Evolutionary conservation across 257 asterid genomes (phyloP).

Genomic region (Phtheirospermum japonicum): DNA sequence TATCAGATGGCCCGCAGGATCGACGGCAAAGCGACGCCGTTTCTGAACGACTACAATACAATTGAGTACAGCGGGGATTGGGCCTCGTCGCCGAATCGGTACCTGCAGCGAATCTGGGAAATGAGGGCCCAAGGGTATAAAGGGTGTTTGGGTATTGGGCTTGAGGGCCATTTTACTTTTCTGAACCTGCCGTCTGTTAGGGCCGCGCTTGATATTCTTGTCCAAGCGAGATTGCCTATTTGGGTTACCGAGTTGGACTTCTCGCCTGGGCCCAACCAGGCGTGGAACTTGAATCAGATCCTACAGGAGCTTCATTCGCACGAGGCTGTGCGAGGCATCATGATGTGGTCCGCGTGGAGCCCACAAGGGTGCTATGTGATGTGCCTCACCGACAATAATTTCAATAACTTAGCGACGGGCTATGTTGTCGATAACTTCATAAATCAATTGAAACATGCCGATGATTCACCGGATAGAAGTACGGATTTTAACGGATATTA

Average conservation of each 20-base stretch:
- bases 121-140: constrained; percentile 42
- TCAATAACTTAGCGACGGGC: constrained; percentile 43
- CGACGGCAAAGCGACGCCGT: constrained; percentile 41
- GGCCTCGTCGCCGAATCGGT: constrained; percentile 37
- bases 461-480: not conserved
- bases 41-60: constrained; percentile 63
- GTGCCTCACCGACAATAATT: constrained; percentile 55
- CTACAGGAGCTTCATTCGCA: constrained; percentile 45
- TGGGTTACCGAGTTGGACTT: constrained; percentile 80
- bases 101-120: constrained; percentile 36
- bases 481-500: constrained; percentile 39
- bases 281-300: constrained; percentile 33
- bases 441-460: not conserved
- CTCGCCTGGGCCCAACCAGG: constrained; percentile 39
- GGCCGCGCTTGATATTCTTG: constrained; percentile 48
- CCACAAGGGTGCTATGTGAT: constrained; percentile 48
- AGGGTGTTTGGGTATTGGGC: constrained; percentile 66
- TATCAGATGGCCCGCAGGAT: constrained; percentile 32
- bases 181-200: constrained; percentile 45
- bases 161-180: constrained; percentile 52
- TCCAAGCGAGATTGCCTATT: constrained; percentile 51
- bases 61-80: constrained; percentile 47
- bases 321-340: constrained; percentile 35
- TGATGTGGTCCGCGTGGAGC: constrained; percentile 48
- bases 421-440: constrained; percentile 40